A percentile compares a stretch with the other conserved stretches of the same genome.
Conservation (phyloP, 2,329 filamentous ascomycete species). For the Alternaria gaisen region DNA sequence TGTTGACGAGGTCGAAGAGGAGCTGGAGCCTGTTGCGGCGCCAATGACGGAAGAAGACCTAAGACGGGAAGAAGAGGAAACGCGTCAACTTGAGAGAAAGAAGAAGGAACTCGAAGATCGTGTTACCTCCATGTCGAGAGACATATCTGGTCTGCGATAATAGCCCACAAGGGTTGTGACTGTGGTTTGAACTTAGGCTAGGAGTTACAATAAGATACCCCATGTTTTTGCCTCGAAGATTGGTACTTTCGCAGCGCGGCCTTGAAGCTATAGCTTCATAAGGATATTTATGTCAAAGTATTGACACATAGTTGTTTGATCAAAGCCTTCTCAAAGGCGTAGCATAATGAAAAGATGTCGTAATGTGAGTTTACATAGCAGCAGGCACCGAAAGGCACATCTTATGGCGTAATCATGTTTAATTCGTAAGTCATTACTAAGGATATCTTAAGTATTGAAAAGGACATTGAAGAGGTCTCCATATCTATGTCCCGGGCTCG, state of each 20-base stretch:
- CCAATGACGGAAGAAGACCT: conserved; percentile 74
- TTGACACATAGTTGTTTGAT: not conserved
- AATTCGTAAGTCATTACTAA: not conserved
- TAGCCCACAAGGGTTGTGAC: not conserved
- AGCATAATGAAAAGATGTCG: not conserved
- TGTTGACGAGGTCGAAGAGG: conserved; percentile 55
- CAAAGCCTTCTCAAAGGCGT: not conserved
- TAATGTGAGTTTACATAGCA: not conserved
- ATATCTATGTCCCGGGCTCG: not conserved
- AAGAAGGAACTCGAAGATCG: conserved; percentile 70
- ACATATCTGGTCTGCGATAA: conserved; percentile 67
- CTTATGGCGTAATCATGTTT: not conserved
- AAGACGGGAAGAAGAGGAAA: conserved; percentile 73
- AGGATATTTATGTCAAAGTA: not conserved
- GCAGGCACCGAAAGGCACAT: not conserved
- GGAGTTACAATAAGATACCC: conserved; percentile 18
- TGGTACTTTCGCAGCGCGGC: not conserved
- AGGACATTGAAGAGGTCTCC: not conserved
- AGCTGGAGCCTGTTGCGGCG: conserved; percentile 52
- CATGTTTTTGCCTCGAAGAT: not conserved
- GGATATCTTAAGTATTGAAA: not conserved
- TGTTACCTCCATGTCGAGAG: conserved; percentile 73
- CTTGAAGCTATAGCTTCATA: not conserved
- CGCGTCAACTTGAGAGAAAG: conserved; percentile 69
- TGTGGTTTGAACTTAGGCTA: conserved; percentile 1